These are phyloP conservation scores for Yamadazyma olivae DNA, from an alignment of 805 yeast species.

Conservation along the genomic window DNA sequence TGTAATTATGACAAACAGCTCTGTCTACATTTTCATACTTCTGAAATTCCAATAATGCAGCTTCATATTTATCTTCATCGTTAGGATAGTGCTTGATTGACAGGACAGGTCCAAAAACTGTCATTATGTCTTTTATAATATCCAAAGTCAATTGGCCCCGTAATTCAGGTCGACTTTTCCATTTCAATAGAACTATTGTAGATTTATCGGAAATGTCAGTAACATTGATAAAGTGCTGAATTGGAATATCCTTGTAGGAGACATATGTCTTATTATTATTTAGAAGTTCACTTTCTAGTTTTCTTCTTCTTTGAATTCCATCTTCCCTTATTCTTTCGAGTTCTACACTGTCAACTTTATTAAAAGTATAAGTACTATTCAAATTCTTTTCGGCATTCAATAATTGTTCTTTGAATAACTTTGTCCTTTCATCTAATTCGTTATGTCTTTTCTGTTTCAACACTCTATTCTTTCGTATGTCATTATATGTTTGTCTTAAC, in stretches of 20 bases:
- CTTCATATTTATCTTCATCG: constrained; percentile 13
- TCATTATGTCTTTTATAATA: constrained; percentile 38
- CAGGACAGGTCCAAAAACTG: constrained; percentile 41
- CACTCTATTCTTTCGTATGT: constrained; percentile 16
- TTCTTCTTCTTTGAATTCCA: constrained; percentile 22
- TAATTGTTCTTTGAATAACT: constrained; percentile 27
- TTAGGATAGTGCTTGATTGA: constrained; percentile 1
- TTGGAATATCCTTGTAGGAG: constrained; percentile 18
- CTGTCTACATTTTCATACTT: constrained; percentile 21
- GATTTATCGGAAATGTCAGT: constrained; percentile 3
- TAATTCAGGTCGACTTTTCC: constrained; percentile 44
- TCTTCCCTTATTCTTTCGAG: constrained; percentile 23
- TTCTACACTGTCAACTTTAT: constrained; percentile 3
- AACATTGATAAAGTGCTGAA: constrained; percentile 1
- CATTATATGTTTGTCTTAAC: constrained; percentile 28
- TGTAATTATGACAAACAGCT: constrained; percentile 43
- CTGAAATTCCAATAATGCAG: constrained; percentile 34
- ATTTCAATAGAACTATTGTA: constrained; percentile 25
- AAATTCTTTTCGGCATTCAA: constrained; percentile 17
- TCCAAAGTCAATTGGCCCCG: constrained; percentile 27
- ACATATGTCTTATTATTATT: constrained; percentile 12
- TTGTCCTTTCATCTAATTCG: constrained; percentile 19
- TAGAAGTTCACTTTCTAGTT: constrained; percentile 17
- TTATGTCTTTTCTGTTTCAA: constrained; percentile 11
- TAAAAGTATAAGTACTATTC: constrained; percentile 4